Base-by-base conservation (phyloP, 768 basidiomycete species). In the Calvatia gigantea region DNA sequence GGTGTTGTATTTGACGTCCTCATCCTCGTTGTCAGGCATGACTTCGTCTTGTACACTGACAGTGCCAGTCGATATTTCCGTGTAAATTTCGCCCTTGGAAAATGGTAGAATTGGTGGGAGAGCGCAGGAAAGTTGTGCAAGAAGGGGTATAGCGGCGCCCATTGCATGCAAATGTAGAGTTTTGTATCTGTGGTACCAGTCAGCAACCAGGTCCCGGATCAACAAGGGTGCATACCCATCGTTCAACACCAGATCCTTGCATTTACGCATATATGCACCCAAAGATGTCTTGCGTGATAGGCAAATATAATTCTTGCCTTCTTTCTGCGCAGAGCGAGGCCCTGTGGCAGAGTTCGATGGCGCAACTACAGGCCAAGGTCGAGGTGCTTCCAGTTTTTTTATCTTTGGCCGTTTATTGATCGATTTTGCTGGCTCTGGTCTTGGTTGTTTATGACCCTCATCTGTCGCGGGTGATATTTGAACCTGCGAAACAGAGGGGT, bases 121-220 rank as follows among this genome's bases (percentile, higher is more conserved):
- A 19, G 90, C 85, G 4, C 85, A 78, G 11, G 80, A 71, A 12
- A 96, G 76, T 44, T 83, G 83, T 27, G 88, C 70, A 21, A 92
- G 81, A 62, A 85, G 86, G 2, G 93, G 91, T 55, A 95, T 94
- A 1, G 94, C 91, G 4, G 93, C 93, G 23, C 91, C 93, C 84
- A 94, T 87, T 5, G 90, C 93, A 57, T 80, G 83, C 41, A 95
- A 69, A 67, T 85, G 82, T 29, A 95, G 69, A 4, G 81, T 84
- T 59, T 87, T 87, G 64, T 89, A 86, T 32, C 89, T 91, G 61
- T 8, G 37, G 14, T 52, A 38, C 11, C 46, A 28, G 17, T 37
- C 17, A 43, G 56, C 51, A 59, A 32, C 23, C n/a, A 17, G 15
- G 14, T 39, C 32, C 8, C 3, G 35, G 32, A 28, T 29, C 6